Base-by-base conservation (phyloP, 345 rosid genomes). In the Populus deltoides region DNA sequence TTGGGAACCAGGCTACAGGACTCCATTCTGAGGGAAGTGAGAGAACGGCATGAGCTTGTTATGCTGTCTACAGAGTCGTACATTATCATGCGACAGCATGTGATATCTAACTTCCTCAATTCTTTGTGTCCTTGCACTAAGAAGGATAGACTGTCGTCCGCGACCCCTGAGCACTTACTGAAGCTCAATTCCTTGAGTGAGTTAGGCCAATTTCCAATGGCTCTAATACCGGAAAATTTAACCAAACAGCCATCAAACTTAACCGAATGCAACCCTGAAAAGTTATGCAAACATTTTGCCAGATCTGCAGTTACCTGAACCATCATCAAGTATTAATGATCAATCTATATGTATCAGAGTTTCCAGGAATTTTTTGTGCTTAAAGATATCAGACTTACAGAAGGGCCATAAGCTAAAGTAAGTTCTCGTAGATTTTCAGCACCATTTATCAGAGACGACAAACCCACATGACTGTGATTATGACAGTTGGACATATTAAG, bases 71-170 rank as follows among this genome's bases (percentile, higher is more conserved):
- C 78, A n/a, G 92, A 90, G 75, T 81, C 84, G 49, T 87, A 88
- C 31, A 91, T 87, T 82, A 91, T 88, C 80, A 81, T 80, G 79
- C 92, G 92, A 62, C 96, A 91, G 72, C 96, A 91, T 0, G 93
- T 91, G 67, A 90, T 85, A 78, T 91, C 93, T 49, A 91, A 86
- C 80, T 86, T 88, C 83, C 61, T 86, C 79, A 91, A 79, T 72
- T 86, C 91, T 77, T 75, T 86, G 2, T 87, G 93, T 74, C 79
- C 81, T 39, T 85, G 77, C 27, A 87, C 86, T 10, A 91, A 78
- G 27, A 43, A 86, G 20, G 91, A 90, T 76, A 91, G 88, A 15
- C 92, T 89, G 45, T 88, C 93, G 75, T 90, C 96, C 6, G 89
- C 86, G 75, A 90, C 91, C 45, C 91, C 93, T 31, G 67, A 66